These are phyloP conservation scores for Phlebiopsis flavidoalba DNA, from an alignment of 768 basidiomycete species.

Conservation along the genomic window DNA sequence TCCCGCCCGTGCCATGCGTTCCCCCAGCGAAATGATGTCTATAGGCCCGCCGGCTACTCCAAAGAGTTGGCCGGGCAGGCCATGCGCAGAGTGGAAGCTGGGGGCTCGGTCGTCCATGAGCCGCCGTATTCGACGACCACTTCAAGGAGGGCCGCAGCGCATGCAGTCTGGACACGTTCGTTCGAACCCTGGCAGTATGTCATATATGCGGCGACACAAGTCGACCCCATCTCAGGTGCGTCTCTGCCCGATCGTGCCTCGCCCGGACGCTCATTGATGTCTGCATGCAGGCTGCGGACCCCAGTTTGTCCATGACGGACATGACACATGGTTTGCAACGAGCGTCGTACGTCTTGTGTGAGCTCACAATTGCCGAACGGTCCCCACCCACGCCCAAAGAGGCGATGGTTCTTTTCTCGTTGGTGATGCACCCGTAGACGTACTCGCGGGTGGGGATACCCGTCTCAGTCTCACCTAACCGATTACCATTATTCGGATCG, in stretches of 20 bases:
- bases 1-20: constrained; percentile 32
- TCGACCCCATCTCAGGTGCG: constrained; percentile 36
- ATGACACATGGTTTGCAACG: constrained; percentile 7
- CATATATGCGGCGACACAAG: constrained; percentile 25
- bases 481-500: constrained; percentile 36
- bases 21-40: constrained; percentile 21
- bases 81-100: constrained; percentile 6
- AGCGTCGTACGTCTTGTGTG: constrained; percentile 18
- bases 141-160: constrained; percentile 41
- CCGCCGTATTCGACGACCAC: constrained; percentile 20
- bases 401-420: neutral
- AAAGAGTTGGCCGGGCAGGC: constrained; percentile 17
- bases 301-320: constrained; percentile 7
- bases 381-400: constrained; percentile 7
- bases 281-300: neutral
- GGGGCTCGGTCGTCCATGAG: constrained; percentile 19
- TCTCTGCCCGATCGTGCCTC: constrained; percentile 10
- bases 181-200: constrained; percentile 13
- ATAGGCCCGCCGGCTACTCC: constrained; percentile 12
- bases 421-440: constrained; percentile 7
- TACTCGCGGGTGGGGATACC: constrained; percentile 13
- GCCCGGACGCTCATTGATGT: neutral
- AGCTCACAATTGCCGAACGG: constrained; percentile 13
- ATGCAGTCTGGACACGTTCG: constrained; percentile 60
- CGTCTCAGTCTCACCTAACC: constrained; percentile 15